phyloP scores from a whole-genome alignment of 2,329 filamentous ascomycete species.

The Neofusicoccum umdonicola region DNA sequence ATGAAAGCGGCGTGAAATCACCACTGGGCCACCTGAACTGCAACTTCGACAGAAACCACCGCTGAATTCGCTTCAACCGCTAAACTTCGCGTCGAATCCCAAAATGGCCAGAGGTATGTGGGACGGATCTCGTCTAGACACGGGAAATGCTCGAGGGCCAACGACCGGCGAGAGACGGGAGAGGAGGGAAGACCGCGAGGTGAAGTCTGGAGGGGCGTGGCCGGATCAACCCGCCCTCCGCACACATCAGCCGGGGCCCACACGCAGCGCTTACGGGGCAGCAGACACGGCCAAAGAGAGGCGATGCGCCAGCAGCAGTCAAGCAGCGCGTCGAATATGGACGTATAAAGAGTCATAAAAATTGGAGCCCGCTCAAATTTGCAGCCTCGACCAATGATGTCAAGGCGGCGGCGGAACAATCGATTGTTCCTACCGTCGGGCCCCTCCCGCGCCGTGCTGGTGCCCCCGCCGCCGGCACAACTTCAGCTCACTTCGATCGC shows the following conservation, averaged over 20 bases:
- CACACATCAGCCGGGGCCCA: not conserved
- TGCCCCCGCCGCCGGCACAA: not conserved
- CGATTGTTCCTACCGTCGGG: not conserved
- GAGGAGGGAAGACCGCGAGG: not conserved
- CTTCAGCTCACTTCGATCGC: not conserved
- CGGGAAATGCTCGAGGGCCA: not conserved
- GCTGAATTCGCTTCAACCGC: too few relatives aligned
- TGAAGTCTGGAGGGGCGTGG: not conserved
- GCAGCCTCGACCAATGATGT: not conserved
- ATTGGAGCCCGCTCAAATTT: not conserved
- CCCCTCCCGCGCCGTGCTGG: not conserved
- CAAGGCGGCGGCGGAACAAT: not conserved
- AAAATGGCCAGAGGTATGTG: too few relatives aligned
- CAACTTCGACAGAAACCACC: too few relatives aligned
- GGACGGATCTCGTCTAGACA: too few relatives aligned
- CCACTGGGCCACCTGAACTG: too few relatives aligned
- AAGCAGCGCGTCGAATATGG: too few relatives aligned
- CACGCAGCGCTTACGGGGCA: not conserved
- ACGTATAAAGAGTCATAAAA: not conserved
- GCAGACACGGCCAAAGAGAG: not conserved
- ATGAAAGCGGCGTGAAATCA: too few relatives aligned
- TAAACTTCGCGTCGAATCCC: too few relatives aligned
- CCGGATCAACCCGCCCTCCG: constrained; percentile 8
- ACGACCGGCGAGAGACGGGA: not conserved
- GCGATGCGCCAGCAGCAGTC: not conserved